Evolutionary conservation across 2,329 filamentous ascomycete genomes (phyloP), one percentile per base, ranked within the genome.

Genomic region (Trichoderma sp.): DNA sequence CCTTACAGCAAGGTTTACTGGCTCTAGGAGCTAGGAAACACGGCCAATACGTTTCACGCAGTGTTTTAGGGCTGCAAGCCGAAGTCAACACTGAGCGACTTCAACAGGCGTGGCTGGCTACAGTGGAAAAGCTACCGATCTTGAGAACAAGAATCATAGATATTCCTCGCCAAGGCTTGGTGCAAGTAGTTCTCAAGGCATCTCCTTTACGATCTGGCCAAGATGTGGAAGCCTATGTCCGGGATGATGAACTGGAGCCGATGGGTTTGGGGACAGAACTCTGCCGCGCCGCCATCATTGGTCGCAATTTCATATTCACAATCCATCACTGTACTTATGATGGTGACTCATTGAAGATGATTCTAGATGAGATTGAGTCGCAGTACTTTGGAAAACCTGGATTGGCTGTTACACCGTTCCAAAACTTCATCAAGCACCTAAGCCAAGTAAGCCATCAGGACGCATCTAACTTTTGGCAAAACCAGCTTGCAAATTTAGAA

Each of bases 241-340:
- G 32, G 0, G 20, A 64, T 12, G 68, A 70, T 58, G 59, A 65
- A 43, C 26, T n/a, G 20, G 59, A 70, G 55, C 68, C 69, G 9
- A 71, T 71, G 69, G 34, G 53, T 8, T 39, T 71, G 30, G 69
- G 69, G n/a, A 67, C 50, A 17, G 50, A 59, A 26, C 53, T 71
- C 9, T 57, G 30, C 62, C 62, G 69, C 15, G 47, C 34, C 7
- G 62, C 62, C 15, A 57, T 71, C 13, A 43, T 71, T 30, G 62
- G 39, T 15, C 62, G 61, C 9, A n/a, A 66, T 34, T 71, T 71
- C 23, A 59, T 71, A 13, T 67, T 71, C 15, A 71, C 69, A 13
- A 59, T 71, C 6, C 69, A 71, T 67, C 69, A 71, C 53, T 57
- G 47, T 20, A 43, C 55, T 17, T 71, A 71, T 47, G 69, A 71